Evolutionary conservation across 2,329 filamentous ascomycete species (phyloP), one percentile per base, ranked within the genome.

Genomic region (Zymoseptoria ardabiliae): DNA sequence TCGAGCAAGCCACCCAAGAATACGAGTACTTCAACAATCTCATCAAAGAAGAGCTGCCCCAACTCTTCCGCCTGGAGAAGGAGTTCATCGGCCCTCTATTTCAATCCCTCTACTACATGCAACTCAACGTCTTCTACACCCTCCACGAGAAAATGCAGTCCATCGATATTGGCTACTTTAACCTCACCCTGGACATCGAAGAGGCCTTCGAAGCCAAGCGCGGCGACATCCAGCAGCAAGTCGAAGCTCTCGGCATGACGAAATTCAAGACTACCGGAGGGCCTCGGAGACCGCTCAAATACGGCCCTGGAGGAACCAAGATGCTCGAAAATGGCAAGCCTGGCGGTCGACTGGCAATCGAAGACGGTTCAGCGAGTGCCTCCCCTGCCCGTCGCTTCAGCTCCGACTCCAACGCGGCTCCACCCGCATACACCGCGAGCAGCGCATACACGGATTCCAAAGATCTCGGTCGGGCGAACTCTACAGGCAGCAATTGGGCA

Each of bases 91-190:
- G 90, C 67, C 94, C 94, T 2, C 84, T 99, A 7, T 99, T 99
- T 81, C 94, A 97, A 74, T 96, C 90, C 9, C 99, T 99, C 79
- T 99, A 99, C 78, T 99, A 97, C 80, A 99, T 99, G 94, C 94
- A 99, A 76, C 84, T 99, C 65, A 99, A 99, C 75, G 90, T 99
- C 65, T 99, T 97, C 75, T 99, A 99, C 77, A 99, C 94, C 0
- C 81, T 99, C 57, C 94, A 99, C 74, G 93, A 97, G 76, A 91
- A 88, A 77, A 99, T 99, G 94, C 94, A 99, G 78, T 86, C 83
- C 66, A 91, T 95, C 74, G 92, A 97, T 71, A 99, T 99, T 72
- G 91, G 91, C 62, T 99, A 99, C 77, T 99, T 99, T 75, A 90
- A 99, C 74, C 82, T 99, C 55, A 90, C 89, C 1, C 82, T 90